Evolutionary conservation across 257 asterid species (phyloP), one percentile per base, ranked within the genome.

Genomic region (Prunella vulgaris): DNA sequence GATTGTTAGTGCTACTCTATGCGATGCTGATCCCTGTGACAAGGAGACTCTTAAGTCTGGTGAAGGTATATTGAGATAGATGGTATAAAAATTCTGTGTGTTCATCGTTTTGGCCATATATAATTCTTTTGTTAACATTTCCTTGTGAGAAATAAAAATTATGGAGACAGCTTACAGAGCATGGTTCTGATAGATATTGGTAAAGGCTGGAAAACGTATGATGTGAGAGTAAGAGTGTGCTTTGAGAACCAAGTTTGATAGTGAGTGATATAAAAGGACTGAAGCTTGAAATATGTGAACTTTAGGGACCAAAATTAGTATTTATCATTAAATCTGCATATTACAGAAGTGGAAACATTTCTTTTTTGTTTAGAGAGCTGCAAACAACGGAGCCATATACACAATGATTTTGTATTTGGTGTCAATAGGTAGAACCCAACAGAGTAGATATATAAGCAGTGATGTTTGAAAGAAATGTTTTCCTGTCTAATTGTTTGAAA

Each of bases 1-100:
- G 4, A 22, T 17, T 57, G 46, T 17, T 30, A 33, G 51, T 27
- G 69, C 53, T 13, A 22, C 21, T 64, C 4, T n/a, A 21, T 52
- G 40, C 44, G 20, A 48, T 40, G 51, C 30, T 66, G 81, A 65
- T 20, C 66, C 73, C 15, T 21, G 75, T 18, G 72, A 59, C 40
- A 53, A 49, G 62, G 74, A 71, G 24, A 24, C 61, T 32, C n/a
- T 65, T 30, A 25, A 32, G 63, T 33, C 82, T 4, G 32, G 20
- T 66, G 64, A 73, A 72, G 81, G 84, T 79, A 69, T 40, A 17
- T 40, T 8, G 25, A 17, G 2, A 35, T 3, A 10, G 44, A 52
- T 25, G 10, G 5, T 48, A 38, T 56, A 1, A 10, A 62, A 37
- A 49, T 52, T 52, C 13, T 20, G 28, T 6, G 8, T 18, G 25